phyloP scores from a whole-genome alignment of 192 early-diverging fungal species.

The Backusella circina region DNA sequence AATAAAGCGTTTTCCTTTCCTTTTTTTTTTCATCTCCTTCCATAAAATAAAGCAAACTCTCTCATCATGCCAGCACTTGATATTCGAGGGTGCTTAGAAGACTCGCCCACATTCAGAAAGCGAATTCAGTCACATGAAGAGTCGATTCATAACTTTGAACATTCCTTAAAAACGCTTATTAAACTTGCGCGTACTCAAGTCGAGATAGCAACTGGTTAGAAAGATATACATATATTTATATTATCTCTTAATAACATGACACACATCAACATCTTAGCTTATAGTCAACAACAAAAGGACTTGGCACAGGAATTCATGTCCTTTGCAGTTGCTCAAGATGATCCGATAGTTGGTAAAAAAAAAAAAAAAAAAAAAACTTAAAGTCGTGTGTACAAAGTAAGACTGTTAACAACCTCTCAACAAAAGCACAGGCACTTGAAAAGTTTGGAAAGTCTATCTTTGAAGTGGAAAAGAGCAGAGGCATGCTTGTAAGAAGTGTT shows the following conservation, averaged over 20 bases:
- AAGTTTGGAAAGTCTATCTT: conserved; percentile 50
- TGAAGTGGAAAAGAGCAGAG: conserved; percentile 52
- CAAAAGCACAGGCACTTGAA: conserved; percentile 44
- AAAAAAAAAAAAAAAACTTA: not conserved
- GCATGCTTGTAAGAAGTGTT: conserved; percentile 44
- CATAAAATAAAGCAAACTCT: not conserved
- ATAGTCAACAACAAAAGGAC: conserved; percentile 47
- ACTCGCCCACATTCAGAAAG: conserved; percentile 53
- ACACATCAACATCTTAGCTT: conserved; percentile 28
- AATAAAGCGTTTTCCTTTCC: not conserved
- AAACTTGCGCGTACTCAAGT: conserved; percentile 52
- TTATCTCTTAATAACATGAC: not conserved
- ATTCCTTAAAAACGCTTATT: conserved; percentile 45
- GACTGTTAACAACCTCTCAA: not conserved
- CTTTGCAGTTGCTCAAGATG: conserved; percentile 49
- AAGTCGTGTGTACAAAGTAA: not conserved
- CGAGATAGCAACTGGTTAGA: conserved; percentile 49
- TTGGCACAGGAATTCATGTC: conserved; percentile 49
- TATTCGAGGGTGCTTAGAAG: conserved; percentile 52
- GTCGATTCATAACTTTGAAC: conserved; percentile 48
- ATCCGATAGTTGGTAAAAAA: conserved; percentile 40
- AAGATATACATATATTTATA: not conserved
- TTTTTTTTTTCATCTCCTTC: not conserved
- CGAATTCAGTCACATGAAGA: conserved; percentile 48
- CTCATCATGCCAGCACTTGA: conserved; percentile 46